phyloP scores from a whole-genome alignment of 73 alveolate species.

The Paramecium tetraurelia region DNA sequence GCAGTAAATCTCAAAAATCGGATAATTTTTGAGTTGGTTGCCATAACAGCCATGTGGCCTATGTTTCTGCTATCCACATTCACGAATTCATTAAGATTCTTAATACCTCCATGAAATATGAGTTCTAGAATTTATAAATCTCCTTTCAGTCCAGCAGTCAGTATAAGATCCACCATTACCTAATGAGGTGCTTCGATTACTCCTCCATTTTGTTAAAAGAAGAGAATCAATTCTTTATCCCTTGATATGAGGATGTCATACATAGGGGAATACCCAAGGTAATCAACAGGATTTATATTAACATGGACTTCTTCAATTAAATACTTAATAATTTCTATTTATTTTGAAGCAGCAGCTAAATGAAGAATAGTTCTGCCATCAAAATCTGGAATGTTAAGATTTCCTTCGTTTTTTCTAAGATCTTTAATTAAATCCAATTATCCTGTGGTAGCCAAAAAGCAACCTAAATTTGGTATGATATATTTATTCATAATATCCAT shows the following conservation, averaged over 20 bases:
- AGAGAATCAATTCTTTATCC: conserved; percentile 6
- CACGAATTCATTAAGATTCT: conserved; percentile 39
- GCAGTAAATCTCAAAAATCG: conserved; percentile 37
- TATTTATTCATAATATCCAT: conserved; percentile 47
- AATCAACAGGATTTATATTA: conserved; percentile 32
- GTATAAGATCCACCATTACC: not conserved
- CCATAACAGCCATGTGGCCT: conserved; percentile 35
- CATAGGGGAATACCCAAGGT: conserved; percentile 43
- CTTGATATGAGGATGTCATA: not conserved
- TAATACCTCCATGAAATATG: conserved; percentile 19
- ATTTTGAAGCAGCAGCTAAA: not conserved
- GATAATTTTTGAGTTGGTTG: conserved; percentile 5
- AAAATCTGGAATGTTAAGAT: conserved; percentile 45
- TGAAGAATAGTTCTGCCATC: conserved; percentile 55
- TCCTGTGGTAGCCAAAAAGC: conserved; percentile 47
- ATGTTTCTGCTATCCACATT: conserved; percentile 52
- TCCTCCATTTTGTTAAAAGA: conserved; percentile 43
- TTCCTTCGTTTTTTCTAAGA: not conserved
- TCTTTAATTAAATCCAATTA: conserved; percentile 14
- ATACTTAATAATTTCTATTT: not conserved
- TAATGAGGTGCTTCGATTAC: conserved; percentile 33
- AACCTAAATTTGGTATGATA: conserved; percentile 48
- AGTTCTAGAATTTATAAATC: not conserved
- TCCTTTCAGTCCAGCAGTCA: not conserved
- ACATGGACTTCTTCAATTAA: conserved; percentile 37